Evolutionary conservation across 2,329 filamentous ascomycete species (phyloP), one percentile per base, ranked within the genome.

Genomic region (Ilyonectria sp.): DNA sequence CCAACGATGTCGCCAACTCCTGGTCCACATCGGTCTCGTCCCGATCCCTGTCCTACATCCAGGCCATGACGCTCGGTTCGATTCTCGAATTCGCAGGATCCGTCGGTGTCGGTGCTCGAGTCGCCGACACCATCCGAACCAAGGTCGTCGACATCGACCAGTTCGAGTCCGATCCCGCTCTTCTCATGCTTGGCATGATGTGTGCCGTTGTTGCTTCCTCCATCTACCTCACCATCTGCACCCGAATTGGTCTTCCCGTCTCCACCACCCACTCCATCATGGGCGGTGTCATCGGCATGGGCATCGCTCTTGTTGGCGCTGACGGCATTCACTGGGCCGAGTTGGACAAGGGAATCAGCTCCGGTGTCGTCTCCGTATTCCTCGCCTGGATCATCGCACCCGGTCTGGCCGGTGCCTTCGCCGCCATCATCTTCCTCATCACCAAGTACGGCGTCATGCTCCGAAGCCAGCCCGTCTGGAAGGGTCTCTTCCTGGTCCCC

Each of bases 11-110:
- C 67, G 92, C 92, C 79, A 94, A 94, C 83, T 89, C 91, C 3
- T 94, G 90, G 89, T 90, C 91, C n/a, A 93, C 90, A 23, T 91
- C 89, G 73, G 92, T 93, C 69, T 92, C 90, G 1, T 93, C 91
- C 26, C 85, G 91, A 59, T 93, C 91, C 66, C 80, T 92, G 64
- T 85, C 84, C 5, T 88, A 91, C 77, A 70, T 87, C 67, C 89
- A 91, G 75, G 89, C 87, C 71, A 89, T 90, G 87, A 70, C 83
- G 7, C 79, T 89, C 11, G 89, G 86, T 19, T 85, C 86, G 49
- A 77, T 91, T 66, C 89, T 91, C 81, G 90, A 92, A 76, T 89
- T 91, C 67, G 77, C 84, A 9, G 90, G 90, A 61, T 85, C 88
- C 53, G 81, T 91, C 54, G 86, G 86, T 65, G 89, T 91, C 49